Evolutionary conservation across 176 grass and related monocot genomes (phyloP), one percentile per base, ranked within the genome.

Genomic region (Thalia dealbata): DNA sequence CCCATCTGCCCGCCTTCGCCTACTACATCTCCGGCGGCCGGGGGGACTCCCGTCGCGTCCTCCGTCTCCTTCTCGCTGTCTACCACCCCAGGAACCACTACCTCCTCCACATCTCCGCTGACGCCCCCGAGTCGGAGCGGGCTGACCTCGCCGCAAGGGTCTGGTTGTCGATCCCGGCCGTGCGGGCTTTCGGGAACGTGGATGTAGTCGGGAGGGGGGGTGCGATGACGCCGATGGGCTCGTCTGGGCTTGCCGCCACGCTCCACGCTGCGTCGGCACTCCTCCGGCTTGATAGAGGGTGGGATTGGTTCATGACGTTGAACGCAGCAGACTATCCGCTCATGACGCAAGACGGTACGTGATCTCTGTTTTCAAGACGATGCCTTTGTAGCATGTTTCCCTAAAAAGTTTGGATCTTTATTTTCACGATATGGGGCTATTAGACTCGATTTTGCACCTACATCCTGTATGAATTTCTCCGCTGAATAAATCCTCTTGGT

Each of bases 21-120:
- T 97, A 86, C 78, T 77, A 93, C 48, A 80, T 97, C 1, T 71
- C 78, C 0, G 95, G 95, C 0, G 83, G 82, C 0, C 76, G 64
- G 0, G 87, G 89, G 0, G 95, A 97, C 26, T 77, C 81, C 0
- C n/a, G 67, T 29, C 60, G 80, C 61, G 75, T 97, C 11, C 71
- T 97, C 32, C 90, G 95, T 0, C 87, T 97, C 46, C 85, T 97
- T 27, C 89, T 97, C 9, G 87, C 95, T 16, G 80, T 97, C 0
- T 97, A 97, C 87, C 95, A 97, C 81, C 95, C 95, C 1, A 77
- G 95, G 70, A 97, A 97, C 81, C 84, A 81, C 8, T 97, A 97
- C 85, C 71, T 97, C 73, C 83, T 97, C 73, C 88, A 97, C 83
- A 85, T 97, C 61, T 97, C 95, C 12, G 85, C 87, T 23, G 60